phyloP scores from a whole-genome alignment of 2,329 filamentous ascomycete genomes.

The Penicillium aurantiogriseum region DNA sequence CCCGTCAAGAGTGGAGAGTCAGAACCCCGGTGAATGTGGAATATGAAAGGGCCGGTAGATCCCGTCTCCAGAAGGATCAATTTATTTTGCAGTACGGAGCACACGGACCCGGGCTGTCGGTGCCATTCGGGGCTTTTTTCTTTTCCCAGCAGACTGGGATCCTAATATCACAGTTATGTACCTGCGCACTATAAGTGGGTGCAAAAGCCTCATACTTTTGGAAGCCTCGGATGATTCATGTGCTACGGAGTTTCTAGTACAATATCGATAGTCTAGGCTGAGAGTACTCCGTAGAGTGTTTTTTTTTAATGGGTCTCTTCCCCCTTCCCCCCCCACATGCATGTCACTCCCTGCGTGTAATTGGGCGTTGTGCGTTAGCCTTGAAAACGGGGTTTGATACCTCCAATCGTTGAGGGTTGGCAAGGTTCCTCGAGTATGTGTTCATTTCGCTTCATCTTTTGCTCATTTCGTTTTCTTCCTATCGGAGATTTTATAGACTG shows the following conservation, averaged over 20 bases:
- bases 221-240: background rate
- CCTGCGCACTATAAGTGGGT: background rate
- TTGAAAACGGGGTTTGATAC: background rate
- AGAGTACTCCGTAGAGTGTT: background rate
- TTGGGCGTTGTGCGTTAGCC: background rate
- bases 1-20: background rate
- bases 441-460: background rate
- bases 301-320: background rate
- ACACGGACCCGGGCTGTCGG: slow-evolving; percentile 1
- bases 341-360: background rate
- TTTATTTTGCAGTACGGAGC: background rate
- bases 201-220: background rate
- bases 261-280: background rate
- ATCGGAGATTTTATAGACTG: background rate
- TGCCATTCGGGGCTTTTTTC: background rate
- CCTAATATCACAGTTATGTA: background rate
- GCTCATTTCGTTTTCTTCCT: background rate
- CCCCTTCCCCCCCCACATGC: slow-evolving; percentile 1
- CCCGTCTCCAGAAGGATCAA: slow-evolving; percentile 2
- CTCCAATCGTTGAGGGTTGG: background rate
- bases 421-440: background rate
- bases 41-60: slow-evolving; percentile 10
- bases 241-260: background rate
- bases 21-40: background rate
- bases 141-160: background rate